Base-by-base conservation (phyloP, 2,329 filamentous ascomycete species). In the Claviceps humidiphila region DNA sequence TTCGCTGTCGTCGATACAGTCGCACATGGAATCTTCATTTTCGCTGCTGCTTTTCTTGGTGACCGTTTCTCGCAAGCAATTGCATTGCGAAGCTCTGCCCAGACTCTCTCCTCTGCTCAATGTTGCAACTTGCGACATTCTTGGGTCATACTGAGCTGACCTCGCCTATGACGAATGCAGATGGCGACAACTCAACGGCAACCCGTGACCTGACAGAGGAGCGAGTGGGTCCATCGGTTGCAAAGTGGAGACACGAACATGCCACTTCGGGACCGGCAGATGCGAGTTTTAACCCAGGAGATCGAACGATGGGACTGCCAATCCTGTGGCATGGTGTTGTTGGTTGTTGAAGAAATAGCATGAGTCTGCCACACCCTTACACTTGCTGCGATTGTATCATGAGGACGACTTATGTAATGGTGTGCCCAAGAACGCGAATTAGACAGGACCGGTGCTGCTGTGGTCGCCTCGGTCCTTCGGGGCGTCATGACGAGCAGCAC, bases 101-200 rank as follows among this genome's bases (percentile, higher is more conserved):
- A 34, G 30, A 11, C 9, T 34, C 24, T 34, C 30, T 34, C 11
- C 30, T 34, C 9, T 11, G 9, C 16, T 42, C 40, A 20, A 9
- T 42, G 40, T 42, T 43, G 42, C 20, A 24, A 34, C 30, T 34
- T 34, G 9, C 30, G 30, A 34, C 30, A 34, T 9, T 34, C 30
- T 34, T 34, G 30, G 30, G 30, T 24, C 20, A 43, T 24, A 22
- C 20, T 43, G 42, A 24, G 42, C 42, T 52, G 45, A 52, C 45
- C 51, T 46, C 49, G 45, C 40, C 51, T 17, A 55, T 53, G 45
- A 54, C 53, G 49, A 45, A 55, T 34, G 51, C 52, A 51, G 43
- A 34, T 39, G 51, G 57, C 52, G 55, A 48, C 30, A 34, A 51
- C 56, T 30, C 42, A 26, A 34, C 50, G 50, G 53, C 57, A 58